Evolutionary conservation across 345 rosid species (phyloP), one percentile per base, ranked within the genome.

Genomic region (Arabis hirsuta): DNA sequence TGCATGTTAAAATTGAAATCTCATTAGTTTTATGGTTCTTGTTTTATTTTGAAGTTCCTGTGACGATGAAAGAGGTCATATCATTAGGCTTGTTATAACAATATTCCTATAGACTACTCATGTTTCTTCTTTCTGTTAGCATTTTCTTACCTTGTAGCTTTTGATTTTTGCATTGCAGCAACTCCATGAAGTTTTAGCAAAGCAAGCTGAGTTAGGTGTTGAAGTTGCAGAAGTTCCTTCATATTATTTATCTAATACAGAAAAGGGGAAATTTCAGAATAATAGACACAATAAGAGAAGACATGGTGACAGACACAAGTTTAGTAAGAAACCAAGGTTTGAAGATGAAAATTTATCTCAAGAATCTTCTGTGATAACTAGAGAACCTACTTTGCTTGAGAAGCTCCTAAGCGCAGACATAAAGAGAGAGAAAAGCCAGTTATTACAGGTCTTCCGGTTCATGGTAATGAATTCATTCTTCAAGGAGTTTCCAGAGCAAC

Each of bases 161-260:
- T 42, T 31, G 27, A 8, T 16, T 34, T 52, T 32, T 54, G 73
- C n/a, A 54, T 38, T 79, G 79, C 85, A 95, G 99, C 92, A 86
- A 90, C 90, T 95, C 65, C 88, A 68, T 82, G 89, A 92, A 65
- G 80, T 95, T n/a, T 80, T 95, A 79, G 87, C 87, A 43, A 88
- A 86, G 92, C 99, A 95, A 74, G 96, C 90, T 19, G 94, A 90
- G 80, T 77, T 95, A 72, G 97, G 96, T 54, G 83, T 86, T 73
- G 96, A 90, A 82, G 94, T 91, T 67, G 98, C 98, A 52, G 99
- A 95, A 82, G 76, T 95, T 73, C 96, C 96, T 9, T 78, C 89
- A 10, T 73, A 84, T 62, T 91, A 95, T 81, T 76, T 91, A 16
- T 73, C 73, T 12, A 89, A 83, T 58, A 78, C 78, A 43, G 80